A percentile compares a stretch with the other conserved stretches of the same genome.
Conservation (phyloP, 345 rosid genomes). For the Cardamine occulta region DNA sequence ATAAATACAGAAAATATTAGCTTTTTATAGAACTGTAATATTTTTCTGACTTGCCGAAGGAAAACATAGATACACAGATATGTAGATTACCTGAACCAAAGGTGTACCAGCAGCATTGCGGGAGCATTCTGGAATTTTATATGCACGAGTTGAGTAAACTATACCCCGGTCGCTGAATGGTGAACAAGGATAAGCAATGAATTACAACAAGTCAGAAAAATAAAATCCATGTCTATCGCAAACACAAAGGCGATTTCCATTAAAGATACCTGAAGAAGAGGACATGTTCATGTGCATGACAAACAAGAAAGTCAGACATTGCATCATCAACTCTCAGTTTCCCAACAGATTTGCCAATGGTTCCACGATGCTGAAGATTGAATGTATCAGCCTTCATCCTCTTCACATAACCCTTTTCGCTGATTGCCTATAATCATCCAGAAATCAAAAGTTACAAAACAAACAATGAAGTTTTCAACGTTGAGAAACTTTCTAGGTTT, state of each 20-base stretch:
- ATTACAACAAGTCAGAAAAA: conserved; percentile 9
- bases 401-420: conserved; percentile 96
- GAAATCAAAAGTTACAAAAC: conserved; percentile 27
- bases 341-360: conserved; percentile 97
- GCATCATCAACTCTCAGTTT: conserved; percentile 85
- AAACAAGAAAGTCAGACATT: conserved; percentile 92
- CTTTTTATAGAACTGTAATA: conserved; percentile 8
- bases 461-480: neutral
- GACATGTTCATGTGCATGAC: conserved; percentile 90
- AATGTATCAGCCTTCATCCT: conserved; percentile 90
- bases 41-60: neutral
- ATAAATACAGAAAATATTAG: conserved; percentile 23
- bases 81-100: conserved; percentile 70
- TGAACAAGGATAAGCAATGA: conserved; percentile 4
- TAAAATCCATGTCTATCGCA: neutral
- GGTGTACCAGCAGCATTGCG: conserved; percentile 95
- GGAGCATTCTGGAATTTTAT: conserved; percentile 90
- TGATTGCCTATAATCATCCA: conserved; percentile 67
- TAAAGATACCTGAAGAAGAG: conserved; percentile 80
- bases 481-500: conserved; percentile 24
- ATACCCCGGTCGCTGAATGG: conserved; percentile 79
- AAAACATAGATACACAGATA: conserved; percentile 10
- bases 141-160: conserved; percentile 92
- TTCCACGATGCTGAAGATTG: conserved; percentile 93
- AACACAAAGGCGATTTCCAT: neutral